Conservation (phyloP, 2,329 filamentous ascomycete species). For the Scopulariopsis brevicaulis region DNA sequence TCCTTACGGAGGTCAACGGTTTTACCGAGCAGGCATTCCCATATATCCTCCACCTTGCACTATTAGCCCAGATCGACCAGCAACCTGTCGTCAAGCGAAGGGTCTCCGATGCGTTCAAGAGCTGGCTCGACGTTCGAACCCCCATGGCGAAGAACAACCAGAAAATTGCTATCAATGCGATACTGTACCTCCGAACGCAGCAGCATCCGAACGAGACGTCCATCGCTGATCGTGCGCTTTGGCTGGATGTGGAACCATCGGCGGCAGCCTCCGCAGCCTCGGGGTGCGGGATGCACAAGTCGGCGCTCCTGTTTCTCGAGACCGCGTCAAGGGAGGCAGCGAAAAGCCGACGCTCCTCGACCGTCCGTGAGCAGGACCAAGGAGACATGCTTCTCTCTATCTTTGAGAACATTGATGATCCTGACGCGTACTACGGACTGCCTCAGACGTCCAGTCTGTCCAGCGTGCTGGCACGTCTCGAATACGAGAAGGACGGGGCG, state of each 20-base stretch:
- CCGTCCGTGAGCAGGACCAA: slow-evolving; percentile 38
- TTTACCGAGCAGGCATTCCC: slow-evolving; percentile 70
- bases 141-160: slow-evolving; percentile 46
- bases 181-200: slow-evolving; percentile 85
- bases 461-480: slow-evolving; percentile 69
- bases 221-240: slow-evolving; percentile 65
- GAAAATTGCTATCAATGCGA: slow-evolving; percentile 61
- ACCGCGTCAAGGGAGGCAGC: slow-evolving; percentile 35
- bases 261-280: slow-evolving; percentile 61
- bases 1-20: slow-evolving; percentile 53
- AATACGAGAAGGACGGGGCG: slow-evolving; percentile 79
- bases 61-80: slow-evolving; percentile 55
- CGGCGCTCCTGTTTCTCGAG: slow-evolving; percentile 75
- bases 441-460: slow-evolving; percentile 65
- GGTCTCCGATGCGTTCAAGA: slow-evolving; percentile 54
- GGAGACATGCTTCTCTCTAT: slow-evolving; percentile 66
- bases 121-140: slow-evolving; percentile 41
- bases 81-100: slow-evolving; percentile 45
- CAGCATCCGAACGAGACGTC: slow-evolving; percentile 63
- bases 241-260: slow-evolving; percentile 76
- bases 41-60: slow-evolving; percentile 72
- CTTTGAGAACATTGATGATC: slow-evolving; percentile 89
- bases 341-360: slow-evolving; percentile 53
- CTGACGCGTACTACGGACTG: slow-evolving; percentile 90
- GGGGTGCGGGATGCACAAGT: slow-evolving; percentile 75